Percentiles rank a stretch among this genome's conserved stretches.
Conservation (phyloP, 257 asterid species). For the Solanum peruvianum region DNA sequence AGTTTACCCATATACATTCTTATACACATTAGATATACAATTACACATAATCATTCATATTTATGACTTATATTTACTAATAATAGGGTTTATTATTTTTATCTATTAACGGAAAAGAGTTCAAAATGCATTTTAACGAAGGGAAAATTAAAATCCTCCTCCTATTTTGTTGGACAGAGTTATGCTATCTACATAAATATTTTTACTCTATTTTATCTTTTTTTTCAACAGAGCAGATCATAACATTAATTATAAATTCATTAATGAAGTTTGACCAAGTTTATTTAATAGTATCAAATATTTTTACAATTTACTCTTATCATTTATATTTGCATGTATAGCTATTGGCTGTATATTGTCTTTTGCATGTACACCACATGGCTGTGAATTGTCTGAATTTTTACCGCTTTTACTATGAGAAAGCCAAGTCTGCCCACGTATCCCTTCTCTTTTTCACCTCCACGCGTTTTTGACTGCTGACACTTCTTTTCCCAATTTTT, state of each 20-base stretch:
- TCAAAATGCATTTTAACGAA: too few species aligned
- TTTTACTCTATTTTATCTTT: too few species aligned
- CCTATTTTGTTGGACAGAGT: too few species aligned
- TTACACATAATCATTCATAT: too few species aligned
- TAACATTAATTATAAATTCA: background rate
- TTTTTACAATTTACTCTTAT: background rate
- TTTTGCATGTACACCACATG: background rate
- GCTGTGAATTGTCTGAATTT: background rate
- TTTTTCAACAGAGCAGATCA: background rate
- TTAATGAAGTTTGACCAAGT: background rate
- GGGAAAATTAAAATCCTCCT: too few species aligned
- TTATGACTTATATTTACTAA: too few species aligned
- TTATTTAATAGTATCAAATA: too few species aligned
- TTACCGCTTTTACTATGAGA: background rate
- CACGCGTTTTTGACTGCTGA: background rate
- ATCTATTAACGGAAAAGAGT: too few species aligned
- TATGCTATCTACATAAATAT: too few species aligned
- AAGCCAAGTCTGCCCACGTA: slow-evolving; percentile 17
- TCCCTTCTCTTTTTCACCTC: background rate
- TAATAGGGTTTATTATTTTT: too few species aligned
- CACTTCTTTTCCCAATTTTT: background rate
- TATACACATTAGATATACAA: too few species aligned
- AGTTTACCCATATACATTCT: too few species aligned
- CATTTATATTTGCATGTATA: background rate
- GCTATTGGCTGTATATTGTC: background rate